Conservation (phyloP, 2,329 filamentous ascomycete genomes). For the Balansia obtecta region DNA sequence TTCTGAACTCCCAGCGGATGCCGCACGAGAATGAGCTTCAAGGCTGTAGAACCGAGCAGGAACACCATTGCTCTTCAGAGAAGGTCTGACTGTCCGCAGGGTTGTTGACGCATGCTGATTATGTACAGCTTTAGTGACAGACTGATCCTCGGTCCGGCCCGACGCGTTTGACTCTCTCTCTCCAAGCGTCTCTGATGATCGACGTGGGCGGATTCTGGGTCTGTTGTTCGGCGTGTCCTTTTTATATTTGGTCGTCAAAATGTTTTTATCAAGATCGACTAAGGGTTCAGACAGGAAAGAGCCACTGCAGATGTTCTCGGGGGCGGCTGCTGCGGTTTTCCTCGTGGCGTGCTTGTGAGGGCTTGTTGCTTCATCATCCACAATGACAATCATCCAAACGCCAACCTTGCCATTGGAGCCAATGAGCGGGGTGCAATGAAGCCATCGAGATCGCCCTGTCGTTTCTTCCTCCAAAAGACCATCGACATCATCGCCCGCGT, state of each 20-base stretch:
- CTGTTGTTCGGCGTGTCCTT: not conserved
- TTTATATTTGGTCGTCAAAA: not conserved
- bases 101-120: slow-evolving; percentile 6
- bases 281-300: not conserved
- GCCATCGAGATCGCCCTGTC: slow-evolving; percentile 55
- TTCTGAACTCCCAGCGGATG: not conserved
- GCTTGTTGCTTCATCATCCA: slow-evolving; percentile 42
- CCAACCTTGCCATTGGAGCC: slow-evolving; percentile 55
- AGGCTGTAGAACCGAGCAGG: slow-evolving; percentile 8
- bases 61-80: slow-evolving; percentile 1
- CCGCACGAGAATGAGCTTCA: slow-evolving; percentile 7
- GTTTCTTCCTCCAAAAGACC: slow-evolving; percentile 6
- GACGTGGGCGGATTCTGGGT: slow-evolving; percentile 5
- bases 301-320: not conserved
- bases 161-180: not conserved
- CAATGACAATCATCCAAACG: slow-evolving; percentile 67
- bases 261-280: not conserved
- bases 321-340: not conserved
- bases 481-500: slow-evolving; percentile 7
- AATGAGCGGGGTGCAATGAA: slow-evolving; percentile 62
- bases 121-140: slow-evolving; percentile 8
- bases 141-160: slow-evolving; percentile 2
- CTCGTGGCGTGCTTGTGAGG: not conserved
- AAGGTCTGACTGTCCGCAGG: not conserved
- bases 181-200: slow-evolving; percentile 11